These are phyloP conservation scores for Populus simonii DNA, from an alignment of 345 rosid genomes.

Conservation along the genomic window DNA sequence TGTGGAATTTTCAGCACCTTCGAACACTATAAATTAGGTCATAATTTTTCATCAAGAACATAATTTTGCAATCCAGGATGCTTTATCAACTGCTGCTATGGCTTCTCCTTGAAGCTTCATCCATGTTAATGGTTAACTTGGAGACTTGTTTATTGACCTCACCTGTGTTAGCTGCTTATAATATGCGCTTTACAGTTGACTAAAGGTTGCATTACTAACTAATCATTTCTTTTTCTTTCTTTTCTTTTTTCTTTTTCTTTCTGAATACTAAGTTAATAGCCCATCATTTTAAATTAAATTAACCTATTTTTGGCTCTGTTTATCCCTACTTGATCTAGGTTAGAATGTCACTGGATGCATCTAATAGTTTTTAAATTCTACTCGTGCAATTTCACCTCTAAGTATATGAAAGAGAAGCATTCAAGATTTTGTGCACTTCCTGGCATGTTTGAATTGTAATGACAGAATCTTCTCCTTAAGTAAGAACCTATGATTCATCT, in stretches of 20 bases:
- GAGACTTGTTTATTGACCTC: background rate
- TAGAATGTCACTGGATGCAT: background rate
- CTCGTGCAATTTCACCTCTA: background rate
- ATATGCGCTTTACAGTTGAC: background rate
- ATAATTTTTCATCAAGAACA: background rate
- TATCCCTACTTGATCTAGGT: background rate
- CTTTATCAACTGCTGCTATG: background rate
- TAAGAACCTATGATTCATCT: too few species aligned
- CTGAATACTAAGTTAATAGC: background rate
- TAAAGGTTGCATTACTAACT: background rate
- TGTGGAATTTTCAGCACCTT: background rate
- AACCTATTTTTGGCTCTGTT: background rate
- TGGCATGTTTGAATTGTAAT: background rate
- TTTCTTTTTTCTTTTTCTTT: background rate
- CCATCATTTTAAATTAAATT: background rate
- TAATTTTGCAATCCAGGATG: background rate
- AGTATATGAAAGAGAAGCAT: background rate
- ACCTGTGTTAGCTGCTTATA: background rate
- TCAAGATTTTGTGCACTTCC: background rate
- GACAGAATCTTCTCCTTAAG: background rate
- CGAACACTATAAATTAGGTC: background rate
- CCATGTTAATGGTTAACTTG: background rate
- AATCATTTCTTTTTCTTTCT: background rate
- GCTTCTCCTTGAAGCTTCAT: background rate
- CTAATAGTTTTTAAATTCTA: background rate